These are phyloP conservation scores for Lathyrus tuberosus DNA, from an alignment of 306 rosid species.

Conservation along the genomic window DNA sequence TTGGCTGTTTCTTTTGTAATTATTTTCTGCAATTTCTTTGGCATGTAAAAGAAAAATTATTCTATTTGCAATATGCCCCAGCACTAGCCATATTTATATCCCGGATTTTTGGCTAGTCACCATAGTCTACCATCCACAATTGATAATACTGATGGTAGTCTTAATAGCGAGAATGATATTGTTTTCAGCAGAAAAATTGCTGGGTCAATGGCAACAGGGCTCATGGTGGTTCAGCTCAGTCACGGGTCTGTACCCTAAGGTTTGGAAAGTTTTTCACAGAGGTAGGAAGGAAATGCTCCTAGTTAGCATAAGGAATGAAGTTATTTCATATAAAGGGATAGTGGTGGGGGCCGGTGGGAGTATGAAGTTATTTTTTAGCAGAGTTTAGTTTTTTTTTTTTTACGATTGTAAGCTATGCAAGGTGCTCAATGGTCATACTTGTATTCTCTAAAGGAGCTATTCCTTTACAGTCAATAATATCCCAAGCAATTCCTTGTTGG, in stretches of 20 bases:
- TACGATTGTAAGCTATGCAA: neutral
- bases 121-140: neutral
- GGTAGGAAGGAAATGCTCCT: neutral
- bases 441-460: conserved; percentile 2
- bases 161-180: neutral
- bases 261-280: neutral
- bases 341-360: neutral
- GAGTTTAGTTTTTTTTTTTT: neutral
- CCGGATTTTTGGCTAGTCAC: neutral
- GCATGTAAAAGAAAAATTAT: neutral
- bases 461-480: neutral
- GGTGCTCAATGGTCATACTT: neutral
- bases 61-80: neutral
- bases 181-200: neutral
- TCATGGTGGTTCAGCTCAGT: neutral
- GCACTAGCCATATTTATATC: neutral
- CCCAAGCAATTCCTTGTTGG: neutral
- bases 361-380: neutral
- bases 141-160: neutral
- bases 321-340: neutral
- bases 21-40: neutral
- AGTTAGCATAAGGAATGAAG: neutral
- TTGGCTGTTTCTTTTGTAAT: neutral
- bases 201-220: neutral
- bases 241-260: neutral